phyloP scores from a whole-genome alignment of 495 filamentous ascomycete genomes.

The Ramalina intermedia region DNA sequence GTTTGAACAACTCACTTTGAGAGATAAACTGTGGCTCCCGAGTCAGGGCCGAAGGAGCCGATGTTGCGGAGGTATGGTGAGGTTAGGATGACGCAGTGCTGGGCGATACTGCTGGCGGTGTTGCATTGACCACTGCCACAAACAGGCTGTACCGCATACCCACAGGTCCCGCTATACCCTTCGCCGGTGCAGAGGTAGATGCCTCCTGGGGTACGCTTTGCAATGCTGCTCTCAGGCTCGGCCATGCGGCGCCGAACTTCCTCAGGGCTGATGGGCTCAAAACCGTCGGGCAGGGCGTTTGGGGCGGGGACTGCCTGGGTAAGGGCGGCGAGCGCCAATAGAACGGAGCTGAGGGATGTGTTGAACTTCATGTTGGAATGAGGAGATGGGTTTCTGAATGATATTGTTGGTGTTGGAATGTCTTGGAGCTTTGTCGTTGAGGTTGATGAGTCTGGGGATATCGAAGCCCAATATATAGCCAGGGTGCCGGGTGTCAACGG shows the following conservation, averaged over 20 bases:
- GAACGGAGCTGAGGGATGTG: no score
- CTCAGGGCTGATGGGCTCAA: neutral
- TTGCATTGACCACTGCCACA: no score
- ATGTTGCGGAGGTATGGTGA: neutral
- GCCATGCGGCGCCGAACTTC: neutral
- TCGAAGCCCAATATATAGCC: no score
- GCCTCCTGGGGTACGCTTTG: neutral
- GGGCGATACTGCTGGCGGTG: no score
- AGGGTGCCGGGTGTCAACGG: no score
- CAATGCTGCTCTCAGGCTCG: no score
- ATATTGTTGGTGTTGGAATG: no score
- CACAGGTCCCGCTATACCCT: neutral
- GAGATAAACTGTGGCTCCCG: neutral
- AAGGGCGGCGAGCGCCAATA: neutral
- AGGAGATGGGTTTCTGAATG: no score
- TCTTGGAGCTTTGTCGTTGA: no score
- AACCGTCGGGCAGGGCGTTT: neutral
- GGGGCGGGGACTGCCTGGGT: neutral
- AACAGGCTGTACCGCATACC: neutral
- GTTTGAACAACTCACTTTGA: neutral
- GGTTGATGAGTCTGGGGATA: no score
- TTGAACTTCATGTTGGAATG: no score
- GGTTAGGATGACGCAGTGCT: neutral
- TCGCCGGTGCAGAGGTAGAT: neutral
- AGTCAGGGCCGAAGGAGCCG: constrained; percentile 1